These are phyloP conservation scores for Boletellus sp. DNA, from an alignment of 768 basidiomycete species.

Conservation along the genomic window DNA sequence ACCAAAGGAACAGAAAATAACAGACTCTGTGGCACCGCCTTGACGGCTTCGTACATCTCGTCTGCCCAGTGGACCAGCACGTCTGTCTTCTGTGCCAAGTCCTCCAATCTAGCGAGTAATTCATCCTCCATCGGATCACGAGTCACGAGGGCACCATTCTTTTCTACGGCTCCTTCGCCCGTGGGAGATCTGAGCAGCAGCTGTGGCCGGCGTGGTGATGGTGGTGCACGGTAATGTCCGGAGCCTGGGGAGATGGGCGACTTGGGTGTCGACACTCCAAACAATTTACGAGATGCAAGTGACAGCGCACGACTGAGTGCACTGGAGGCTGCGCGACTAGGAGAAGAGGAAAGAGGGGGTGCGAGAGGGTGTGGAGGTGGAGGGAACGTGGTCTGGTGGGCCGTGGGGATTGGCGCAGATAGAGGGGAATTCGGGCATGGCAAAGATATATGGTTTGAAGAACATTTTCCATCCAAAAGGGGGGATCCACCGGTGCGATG, in stretches of 20 bases:
- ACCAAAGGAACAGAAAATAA: slow-evolving; percentile 10
- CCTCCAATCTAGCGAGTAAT: slow-evolving; percentile 76
- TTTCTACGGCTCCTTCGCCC: slow-evolving; percentile 37
- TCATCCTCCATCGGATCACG: slow-evolving; percentile 77
- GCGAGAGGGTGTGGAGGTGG: slow-evolving; percentile 51
- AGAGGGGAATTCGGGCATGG: slow-evolving; percentile 23
- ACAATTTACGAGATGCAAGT: slow-evolving; percentile 77
- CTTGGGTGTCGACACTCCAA: slow-evolving; percentile 49
- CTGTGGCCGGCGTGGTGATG: slow-evolving; percentile 56
- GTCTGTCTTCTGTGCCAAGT: slow-evolving; percentile 93
- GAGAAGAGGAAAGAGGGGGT: slow-evolving; percentile 64
- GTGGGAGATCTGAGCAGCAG: slow-evolving; percentile 41
- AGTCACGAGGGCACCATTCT: slow-evolving; percentile 21
- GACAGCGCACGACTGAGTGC: slow-evolving; percentile 77
- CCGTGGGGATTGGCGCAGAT: slow-evolving; percentile 19
- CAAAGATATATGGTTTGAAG: slow-evolving; percentile 33
- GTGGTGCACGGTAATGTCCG: slow-evolving; percentile 40
- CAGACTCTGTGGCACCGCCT: slow-evolving; percentile 80
- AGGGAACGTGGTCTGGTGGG: slow-evolving; percentile 57
- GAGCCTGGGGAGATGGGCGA: slow-evolving; percentile 36
- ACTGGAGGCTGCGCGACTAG: slow-evolving; percentile 64
- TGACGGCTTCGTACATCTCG: slow-evolving; percentile 87
- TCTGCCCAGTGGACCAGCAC: slow-evolving; percentile 93
- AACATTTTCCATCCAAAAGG: slow-evolving; percentile 41
- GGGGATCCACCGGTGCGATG: slow-evolving; percentile 48